These are phyloP conservation scores for Pseudogymnoascus sp. DNA, from an alignment of 2,329 filamentous ascomycete genomes.

Conservation along the genomic window DNA sequence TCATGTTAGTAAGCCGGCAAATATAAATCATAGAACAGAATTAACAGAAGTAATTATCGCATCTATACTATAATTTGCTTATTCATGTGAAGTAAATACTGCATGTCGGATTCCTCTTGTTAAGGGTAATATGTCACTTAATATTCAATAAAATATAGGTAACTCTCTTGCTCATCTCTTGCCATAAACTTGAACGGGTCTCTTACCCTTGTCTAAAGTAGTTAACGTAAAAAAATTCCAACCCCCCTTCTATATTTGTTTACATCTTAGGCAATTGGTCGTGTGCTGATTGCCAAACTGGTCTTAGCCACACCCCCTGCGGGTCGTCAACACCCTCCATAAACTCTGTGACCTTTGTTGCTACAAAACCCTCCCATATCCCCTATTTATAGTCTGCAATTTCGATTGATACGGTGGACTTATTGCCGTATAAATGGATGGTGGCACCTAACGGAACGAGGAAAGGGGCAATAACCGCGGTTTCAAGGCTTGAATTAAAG, in stretches of 20 bases:
- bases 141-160: background rate
- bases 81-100: background rate
- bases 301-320: background rate
- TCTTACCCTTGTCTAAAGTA: background rate
- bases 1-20: background rate
- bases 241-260: background rate
- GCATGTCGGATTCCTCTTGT: background rate
- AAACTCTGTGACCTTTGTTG: background rate
- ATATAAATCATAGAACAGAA: background rate
- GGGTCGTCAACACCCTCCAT: background rate
- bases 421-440: constrained; percentile 47
- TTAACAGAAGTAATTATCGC: background rate
- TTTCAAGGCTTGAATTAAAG: background rate
- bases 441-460: constrained; percentile 57
- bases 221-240: background rate
- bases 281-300: background rate
- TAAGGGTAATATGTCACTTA: background rate
- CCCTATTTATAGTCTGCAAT: constrained; percentile 55
- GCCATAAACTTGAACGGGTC: background rate
- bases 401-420: constrained; percentile 50
- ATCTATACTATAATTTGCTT: too few relatives aligned
- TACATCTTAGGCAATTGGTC: background rate
- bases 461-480: constrained; percentile 53
- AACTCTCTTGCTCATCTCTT: background rate
- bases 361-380: constrained; percentile 50